Evolutionary conservation across 768 basidiomycete species (phyloP).

Genomic region (Mycena crocata): DNA sequence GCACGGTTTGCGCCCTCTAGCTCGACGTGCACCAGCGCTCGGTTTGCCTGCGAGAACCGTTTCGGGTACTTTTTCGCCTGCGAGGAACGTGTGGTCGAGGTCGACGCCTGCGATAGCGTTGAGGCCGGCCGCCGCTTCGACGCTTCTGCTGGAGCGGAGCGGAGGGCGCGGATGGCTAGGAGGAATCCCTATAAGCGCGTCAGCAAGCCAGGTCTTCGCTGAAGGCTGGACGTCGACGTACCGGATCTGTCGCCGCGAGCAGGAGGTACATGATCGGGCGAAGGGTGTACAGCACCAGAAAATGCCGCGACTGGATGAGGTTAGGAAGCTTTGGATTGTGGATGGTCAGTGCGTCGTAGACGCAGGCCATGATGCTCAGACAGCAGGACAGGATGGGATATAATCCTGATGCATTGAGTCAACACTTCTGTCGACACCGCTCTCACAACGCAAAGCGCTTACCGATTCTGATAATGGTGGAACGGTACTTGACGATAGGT

Average conservation of each 20-base stretch:
- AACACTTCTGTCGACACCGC: background rate
- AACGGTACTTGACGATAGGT: background rate
- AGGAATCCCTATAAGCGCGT: background rate
- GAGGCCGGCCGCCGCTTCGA: background rate
- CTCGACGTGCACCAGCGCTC: background rate
- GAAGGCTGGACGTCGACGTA: background rate
- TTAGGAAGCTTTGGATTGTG: background rate
- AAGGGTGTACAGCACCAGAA: background rate
- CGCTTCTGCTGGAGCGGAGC: background rate
- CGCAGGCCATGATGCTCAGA: background rate
- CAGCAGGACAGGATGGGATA: slow-evolving; percentile 12
- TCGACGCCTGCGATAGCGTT: background rate
- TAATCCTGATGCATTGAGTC: background rate
- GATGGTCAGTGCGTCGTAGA: background rate
- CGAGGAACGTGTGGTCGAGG: background rate
- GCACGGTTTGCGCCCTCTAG: too few relatives aligned
- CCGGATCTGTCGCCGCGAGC: background rate
- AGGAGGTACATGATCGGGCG: background rate
- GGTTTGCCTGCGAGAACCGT: background rate
- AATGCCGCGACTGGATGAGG: background rate
- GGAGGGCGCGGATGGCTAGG: background rate
- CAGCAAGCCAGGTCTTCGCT: background rate
- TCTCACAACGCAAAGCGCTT: background rate
- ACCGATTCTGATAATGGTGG: slow-evolving; percentile 9
- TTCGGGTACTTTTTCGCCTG: background rate